phyloP scores from a whole-genome alignment of 345 rosid species.

The Salix brachista region DNA sequence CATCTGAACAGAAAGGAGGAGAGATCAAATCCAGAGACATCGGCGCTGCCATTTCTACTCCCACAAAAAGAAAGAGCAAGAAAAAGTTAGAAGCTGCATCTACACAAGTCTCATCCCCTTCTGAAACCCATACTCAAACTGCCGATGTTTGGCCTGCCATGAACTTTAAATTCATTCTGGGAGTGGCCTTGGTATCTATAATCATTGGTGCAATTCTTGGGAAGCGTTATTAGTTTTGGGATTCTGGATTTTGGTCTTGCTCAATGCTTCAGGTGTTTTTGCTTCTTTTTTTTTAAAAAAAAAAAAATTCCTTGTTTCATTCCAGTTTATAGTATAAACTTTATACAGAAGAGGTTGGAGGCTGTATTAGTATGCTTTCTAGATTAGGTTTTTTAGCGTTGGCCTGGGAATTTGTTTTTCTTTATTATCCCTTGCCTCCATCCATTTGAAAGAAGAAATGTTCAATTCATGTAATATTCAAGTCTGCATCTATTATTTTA shows the following conservation, averaged over 20 bases:
- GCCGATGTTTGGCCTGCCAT: conserved; percentile 33
- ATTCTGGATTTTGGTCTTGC: too few relatives aligned
- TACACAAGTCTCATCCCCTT: conserved; percentile 35
- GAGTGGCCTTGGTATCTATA: conserved; percentile 70
- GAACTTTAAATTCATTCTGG: conserved; percentile 49
- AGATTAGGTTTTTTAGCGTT: background rate
- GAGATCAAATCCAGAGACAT: conserved; percentile 75
- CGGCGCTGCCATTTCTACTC: conserved; percentile 48
- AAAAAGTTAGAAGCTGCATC: conserved; percentile 56
- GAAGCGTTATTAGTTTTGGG: conserved; percentile 6
- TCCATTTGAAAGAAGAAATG: background rate
- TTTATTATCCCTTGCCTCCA: conserved; percentile 7
- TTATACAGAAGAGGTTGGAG: too few relatives aligned
- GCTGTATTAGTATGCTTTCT: background rate
- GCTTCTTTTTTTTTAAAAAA: too few relatives aligned
- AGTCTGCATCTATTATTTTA: background rate
- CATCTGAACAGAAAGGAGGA: conserved; percentile 21
- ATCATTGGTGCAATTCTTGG: conserved; percentile 75
- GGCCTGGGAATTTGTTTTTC: conserved; percentile 14
- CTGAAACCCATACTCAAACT: conserved; percentile 28
- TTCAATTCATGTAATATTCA: conserved; percentile 1
- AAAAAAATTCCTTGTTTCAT: too few relatives aligned
- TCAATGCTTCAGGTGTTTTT: too few relatives aligned
- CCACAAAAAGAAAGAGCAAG: conserved; percentile 70
- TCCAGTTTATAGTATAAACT: too few relatives aligned